Base-by-base conservation (phyloP, 345 rosid species). In the Syzygium jambos region DNA sequence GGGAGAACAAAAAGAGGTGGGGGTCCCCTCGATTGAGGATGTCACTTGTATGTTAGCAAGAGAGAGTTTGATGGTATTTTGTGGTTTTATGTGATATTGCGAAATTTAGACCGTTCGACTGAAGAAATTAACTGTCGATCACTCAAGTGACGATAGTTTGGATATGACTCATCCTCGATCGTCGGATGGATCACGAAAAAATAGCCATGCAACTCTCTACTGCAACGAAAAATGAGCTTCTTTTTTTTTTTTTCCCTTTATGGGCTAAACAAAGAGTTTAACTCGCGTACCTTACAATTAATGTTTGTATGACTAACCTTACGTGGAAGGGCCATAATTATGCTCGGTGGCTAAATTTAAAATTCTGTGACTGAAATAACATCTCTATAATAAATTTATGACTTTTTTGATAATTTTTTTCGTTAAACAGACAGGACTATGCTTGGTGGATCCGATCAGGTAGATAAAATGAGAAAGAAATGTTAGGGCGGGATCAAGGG, bases 301-400 rank as follows among this genome's bases (percentile, higher is more conserved):
- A 68, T 8, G 12, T 11, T 0, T 8, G 46, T 9, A 5, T 17
- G 1, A 8, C 46, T 34, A 46, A n/a, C n/a, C n/a, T n/a, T n/a
- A n/a, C n/a, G n/a, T 34, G 3, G 14, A 19, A 73, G 5, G 49
- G 49, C 25, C 25, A 0, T 34, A 38, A 73, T 14, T 23, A 56
- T 23, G 5, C 5, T 19, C 4, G 2, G 4, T 19, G 13, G 25
- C 0, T 12, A 30, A 68, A 68, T 68, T 17, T 0, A 68, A 30
- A 68, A 30, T 0, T 16, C 4, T 68, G 15, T 1, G 5, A 68
- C 0, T 5, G 0, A 30, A 68, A 8, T 30, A 2, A 0, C 0
- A 30, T 16, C 0, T 4, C 0, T 4, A 9, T 4, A 30, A 30
- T 1, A 68, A 3, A 0, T 68, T 9, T 1, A 68, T 0, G 78